phyloP scores from a whole-genome alignment of 306 rosid genomes.

The Elaeagnus macrophylla region DNA sequence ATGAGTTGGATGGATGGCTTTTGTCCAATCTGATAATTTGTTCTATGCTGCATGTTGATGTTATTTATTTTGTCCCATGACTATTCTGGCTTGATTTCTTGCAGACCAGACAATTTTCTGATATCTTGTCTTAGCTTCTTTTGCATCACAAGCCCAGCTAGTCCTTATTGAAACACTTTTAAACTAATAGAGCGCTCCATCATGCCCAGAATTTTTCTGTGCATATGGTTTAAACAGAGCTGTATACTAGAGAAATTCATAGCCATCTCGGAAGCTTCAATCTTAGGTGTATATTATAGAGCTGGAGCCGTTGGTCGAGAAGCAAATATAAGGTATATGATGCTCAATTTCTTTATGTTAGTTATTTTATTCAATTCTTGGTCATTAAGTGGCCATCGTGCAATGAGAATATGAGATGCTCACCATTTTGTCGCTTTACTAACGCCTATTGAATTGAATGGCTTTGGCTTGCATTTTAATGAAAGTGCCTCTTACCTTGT shows the following conservation, averaged over 20 bases:
- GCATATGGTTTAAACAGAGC: constrained; percentile 20
- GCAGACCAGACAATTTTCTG: constrained; percentile 9
- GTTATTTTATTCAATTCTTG: background rate
- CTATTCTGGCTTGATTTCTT: constrained; percentile 1
- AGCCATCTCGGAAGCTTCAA: constrained; percentile 23
- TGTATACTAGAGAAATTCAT: constrained; percentile 27
- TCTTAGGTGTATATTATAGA: constrained; percentile 41
- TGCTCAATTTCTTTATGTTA: constrained; percentile 16
- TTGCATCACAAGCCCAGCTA: constrained; percentile 5
- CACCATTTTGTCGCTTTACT: no score
- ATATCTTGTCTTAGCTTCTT: constrained; percentile 8
- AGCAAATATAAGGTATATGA: constrained; percentile 21
- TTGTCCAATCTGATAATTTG: no score
- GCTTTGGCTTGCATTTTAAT: no score
- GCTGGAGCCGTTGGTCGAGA: constrained; percentile 24
- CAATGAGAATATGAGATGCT: no score
- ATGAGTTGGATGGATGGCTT: background rate
- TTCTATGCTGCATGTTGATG: background rate
- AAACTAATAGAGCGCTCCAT: constrained; percentile 18
- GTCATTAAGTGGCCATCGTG: no score
- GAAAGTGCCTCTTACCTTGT: no score
- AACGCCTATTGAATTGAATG: no score
- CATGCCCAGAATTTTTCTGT: constrained; percentile 17
- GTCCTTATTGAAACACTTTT: constrained; percentile 18
- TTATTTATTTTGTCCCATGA: background rate